Conservation (phyloP, 495 filamentous ascomycete genomes). For the Penicillium riverlandense region DNA sequence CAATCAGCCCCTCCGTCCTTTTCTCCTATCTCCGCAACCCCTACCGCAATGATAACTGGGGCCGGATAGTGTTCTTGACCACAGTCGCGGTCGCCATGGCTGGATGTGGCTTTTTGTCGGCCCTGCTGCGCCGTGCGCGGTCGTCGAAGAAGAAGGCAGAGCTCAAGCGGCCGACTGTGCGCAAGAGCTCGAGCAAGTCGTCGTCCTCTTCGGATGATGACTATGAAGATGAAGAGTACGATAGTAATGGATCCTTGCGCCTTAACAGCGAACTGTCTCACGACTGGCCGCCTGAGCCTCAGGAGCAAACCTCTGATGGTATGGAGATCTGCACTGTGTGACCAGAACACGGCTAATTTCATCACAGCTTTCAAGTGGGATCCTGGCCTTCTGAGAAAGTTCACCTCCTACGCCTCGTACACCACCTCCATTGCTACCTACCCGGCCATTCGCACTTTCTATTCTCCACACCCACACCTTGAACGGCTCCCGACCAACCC, state of each 20-base stretch:
- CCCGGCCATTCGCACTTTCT: conserved; percentile 74
- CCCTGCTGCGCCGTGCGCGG: conserved; percentile 21
- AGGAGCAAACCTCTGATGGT: conserved; percentile 28
- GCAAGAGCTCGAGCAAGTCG: conserved; percentile 20
- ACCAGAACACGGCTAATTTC: neutral
- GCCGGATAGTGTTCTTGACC: conserved; percentile 28
- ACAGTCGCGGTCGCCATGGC: conserved; percentile 33
- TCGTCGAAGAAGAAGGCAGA: conserved; percentile 6
- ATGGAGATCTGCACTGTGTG: neutral
- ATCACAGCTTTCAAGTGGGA: conserved; percentile 47
- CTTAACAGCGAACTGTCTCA: conserved; percentile 17
- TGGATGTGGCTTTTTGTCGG: conserved; percentile 34
- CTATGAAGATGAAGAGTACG: conserved; percentile 38
- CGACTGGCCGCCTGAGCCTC: conserved; percentile 13
- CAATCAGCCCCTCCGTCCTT: conserved; percentile 10
- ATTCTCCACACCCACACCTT: conserved; percentile 70
- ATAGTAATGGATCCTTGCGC: conserved; percentile 32
- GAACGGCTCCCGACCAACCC: conserved; percentile 67
- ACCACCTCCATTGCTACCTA: conserved; percentile 65
- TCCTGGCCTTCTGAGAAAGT: conserved; percentile 68
- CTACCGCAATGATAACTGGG: conserved; percentile 25
- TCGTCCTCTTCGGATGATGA: conserved; percentile 37
- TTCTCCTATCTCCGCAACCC: conserved; percentile 12
- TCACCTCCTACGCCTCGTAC: conserved; percentile 65
- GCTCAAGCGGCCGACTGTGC: conserved; percentile 15